Base-by-base conservation (phyloP, 2,329 filamentous ascomycete species). In the Fonsecaea multimorphosa region DNA sequence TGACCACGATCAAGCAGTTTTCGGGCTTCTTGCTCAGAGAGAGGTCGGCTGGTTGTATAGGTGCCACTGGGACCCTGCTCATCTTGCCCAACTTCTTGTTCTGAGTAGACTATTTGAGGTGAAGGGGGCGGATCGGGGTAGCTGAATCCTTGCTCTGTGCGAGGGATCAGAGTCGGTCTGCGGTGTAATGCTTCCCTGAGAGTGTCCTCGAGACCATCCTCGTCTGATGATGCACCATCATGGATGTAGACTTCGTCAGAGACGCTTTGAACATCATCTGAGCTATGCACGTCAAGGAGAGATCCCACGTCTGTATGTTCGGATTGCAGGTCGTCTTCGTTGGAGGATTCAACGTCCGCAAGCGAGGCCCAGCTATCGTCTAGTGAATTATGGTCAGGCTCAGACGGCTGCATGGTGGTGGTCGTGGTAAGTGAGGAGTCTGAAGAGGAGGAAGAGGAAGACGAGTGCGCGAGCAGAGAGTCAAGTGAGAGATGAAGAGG, bases 311-410 rank as follows among this genome's bases (percentile, higher is more conserved):
- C 80, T 11, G 80, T 80, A 57, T 78, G 75, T 44, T 81, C 79
- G 1, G 80, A 82, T 36, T 74, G 78, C 63, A 76, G 73, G 57
- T 79, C 80, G 70, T 82, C 79, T 63, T 81, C 79, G 2, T 79
- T 80, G 58, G 79, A 77, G 24, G 76, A 72, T 65, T 82, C 80
- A 19, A 78, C 77, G n/a, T 74, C 75, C 60, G 78, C 79, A 64
- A 82, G 72, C 1, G 78, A 80, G 22, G 80, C 78, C 80, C 80
- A 82, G 70, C 80, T 82, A 61, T 81, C 80, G 62, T 78, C 79
- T 65, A 82, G 72, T 11, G 78, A 74, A 58, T 67, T 75, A 16
- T 62, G 40, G 31, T 60, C 38, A 22, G 49, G 14, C 22, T 63
- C 56, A 14, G 63, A 55, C 36, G 46, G 29, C 7, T 63, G 49